Evolutionary conservation across 108 stramenopile genomes (phyloP).

Genomic region (Heterococcus sp.): DNA sequence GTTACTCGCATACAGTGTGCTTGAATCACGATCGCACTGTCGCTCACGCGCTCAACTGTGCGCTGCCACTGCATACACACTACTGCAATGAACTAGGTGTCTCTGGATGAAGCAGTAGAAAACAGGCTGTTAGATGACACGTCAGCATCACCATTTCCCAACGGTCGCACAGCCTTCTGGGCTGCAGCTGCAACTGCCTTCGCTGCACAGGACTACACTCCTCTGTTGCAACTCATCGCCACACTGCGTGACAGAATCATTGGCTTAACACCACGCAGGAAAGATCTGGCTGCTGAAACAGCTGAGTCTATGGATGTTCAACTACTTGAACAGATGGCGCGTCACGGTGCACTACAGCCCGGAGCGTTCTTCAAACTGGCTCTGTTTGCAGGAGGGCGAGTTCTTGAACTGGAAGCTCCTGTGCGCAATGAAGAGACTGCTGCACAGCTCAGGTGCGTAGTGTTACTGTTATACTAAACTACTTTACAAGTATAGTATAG

Average conservation of each 20-base stretch:
- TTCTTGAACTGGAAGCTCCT: slow-evolving; percentile 46
- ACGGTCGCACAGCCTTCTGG: slow-evolving; percentile 18
- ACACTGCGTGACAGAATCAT: slow-evolving; percentile 40
- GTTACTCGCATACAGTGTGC: too few relatives aligned
- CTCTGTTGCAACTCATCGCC: slow-evolving; percentile 17
- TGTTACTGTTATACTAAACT: not conserved
- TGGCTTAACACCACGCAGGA: slow-evolving; percentile 32
- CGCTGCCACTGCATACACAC: too few relatives aligned
- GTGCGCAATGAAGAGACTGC: slow-evolving; percentile 40
- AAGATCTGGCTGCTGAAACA: slow-evolving; percentile 37
- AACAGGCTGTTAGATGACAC: slow-evolving; percentile 32
- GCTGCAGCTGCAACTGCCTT: slow-evolving; percentile 4
- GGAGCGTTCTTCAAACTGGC: slow-evolving; percentile 33
- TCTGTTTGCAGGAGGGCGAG: slow-evolving; percentile 30
- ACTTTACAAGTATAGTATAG: not conserved
- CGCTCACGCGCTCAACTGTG: too few relatives aligned
- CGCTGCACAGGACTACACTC: slow-evolving; percentile 28
- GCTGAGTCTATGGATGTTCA: slow-evolving; percentile 41
- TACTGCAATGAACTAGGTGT: not conserved
- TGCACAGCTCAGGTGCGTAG: slow-evolving; percentile 6
- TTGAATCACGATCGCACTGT: too few relatives aligned
- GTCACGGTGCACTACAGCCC: slow-evolving; percentile 33
- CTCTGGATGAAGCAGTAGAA: slow-evolving; percentile 36
- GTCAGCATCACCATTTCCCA: not conserved
- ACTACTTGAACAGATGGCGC: slow-evolving; percentile 39